Base-by-base conservation (phyloP, 225 moss, liverwort and hornwort species). In the Rhytidiadelphus loreus region DNA sequence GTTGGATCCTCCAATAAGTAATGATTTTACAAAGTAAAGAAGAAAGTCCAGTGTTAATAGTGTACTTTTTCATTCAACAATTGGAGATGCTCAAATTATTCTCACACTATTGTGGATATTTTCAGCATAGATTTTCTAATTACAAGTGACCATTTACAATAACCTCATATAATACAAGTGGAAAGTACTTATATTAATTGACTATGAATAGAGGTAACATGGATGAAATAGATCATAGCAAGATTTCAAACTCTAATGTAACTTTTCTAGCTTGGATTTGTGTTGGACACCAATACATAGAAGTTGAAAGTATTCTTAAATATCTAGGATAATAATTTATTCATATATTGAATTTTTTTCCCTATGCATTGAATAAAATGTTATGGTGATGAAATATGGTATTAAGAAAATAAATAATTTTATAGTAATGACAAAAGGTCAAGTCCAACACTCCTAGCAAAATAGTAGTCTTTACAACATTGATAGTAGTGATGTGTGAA, bases 41-140 rank as follows among this genome's bases (percentile, higher is more conserved):
- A 48, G 0, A 6, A 18, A 46, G 30, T 30, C 0, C n/a, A n/a
- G 50, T 13, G 32, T 29, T 74, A 20, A 74, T 44, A 48, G 20
- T 19, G 2, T 20, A 74, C 32, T 19, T 74, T 48, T 74, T 48
- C 32, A 74, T 74, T 48, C 32, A 30, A 32, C 2, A 48, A 20
- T 74, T 20, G 4, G 46, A 48, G 7, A 12, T 32, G 19, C 0
- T 12, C 0, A 32, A 19, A 32, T 11, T 74, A 30, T 73, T 48
- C 4, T 32, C 7, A 48, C 12, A 7, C 0, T 30, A 0, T 11
- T 19, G 1, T 11, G 0, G 4, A 74, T 74, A 48, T 4, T 30
- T 18, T 73, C 0, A 46, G 0, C 3, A 18, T 11, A 46, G 6
- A 30, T 46, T 41, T 70, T 70, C 5, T 41, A 69, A 14, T 70